Percentiles rank a stretch among this genome's conserved stretches.
Conservation (phyloP, 2,329 filamentous ascomycete genomes). For the Penicillium sp. region DNA sequence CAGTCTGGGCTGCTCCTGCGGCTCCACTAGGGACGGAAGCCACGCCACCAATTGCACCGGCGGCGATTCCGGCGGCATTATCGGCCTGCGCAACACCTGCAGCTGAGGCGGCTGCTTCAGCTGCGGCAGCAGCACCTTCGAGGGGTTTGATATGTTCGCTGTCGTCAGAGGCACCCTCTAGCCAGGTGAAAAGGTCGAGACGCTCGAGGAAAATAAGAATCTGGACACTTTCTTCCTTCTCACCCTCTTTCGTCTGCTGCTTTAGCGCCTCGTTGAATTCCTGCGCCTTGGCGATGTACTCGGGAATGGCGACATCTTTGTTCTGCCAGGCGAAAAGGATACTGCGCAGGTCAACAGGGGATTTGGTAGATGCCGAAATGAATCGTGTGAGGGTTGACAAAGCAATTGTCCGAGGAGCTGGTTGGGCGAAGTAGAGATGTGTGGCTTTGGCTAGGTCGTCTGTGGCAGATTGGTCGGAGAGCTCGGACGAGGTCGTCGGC, state of each 20-base stretch:
- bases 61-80: conserved; percentile 50
- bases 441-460: conserved; percentile 70
- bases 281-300: conserved; percentile 83
- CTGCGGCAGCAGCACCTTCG: conserved; percentile 56
- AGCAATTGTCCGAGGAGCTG: conserved; percentile 60
- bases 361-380: conserved; percentile 65
- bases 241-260: conserved; percentile 30
- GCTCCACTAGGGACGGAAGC: conserved; percentile 42
- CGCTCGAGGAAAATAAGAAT: conserved; percentile 90
- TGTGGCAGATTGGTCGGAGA: conserved; percentile 58
- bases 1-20: conserved; percentile 36
- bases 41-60: conserved; percentile 49
- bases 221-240: conserved; percentile 63
- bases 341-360: conserved; percentile 79
- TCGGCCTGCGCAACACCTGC: conserved; percentile 45
- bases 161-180: conserved; percentile 84
- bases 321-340: conserved; percentile 97
- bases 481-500: conserved; percentile 68
- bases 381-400: conserved; percentile 80
- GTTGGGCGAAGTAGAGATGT: conserved; percentile 69
- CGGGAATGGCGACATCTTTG: conserved; percentile 81
- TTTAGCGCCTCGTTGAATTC: conserved; percentile 74
- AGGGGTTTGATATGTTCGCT: conserved; percentile 90
- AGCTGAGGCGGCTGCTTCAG: conserved; percentile 40
- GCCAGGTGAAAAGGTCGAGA: conserved; percentile 86